phyloP scores from a whole-genome alignment of 2,329 filamentous ascomycete genomes.

The Pyricularia pennisetigena region DNA sequence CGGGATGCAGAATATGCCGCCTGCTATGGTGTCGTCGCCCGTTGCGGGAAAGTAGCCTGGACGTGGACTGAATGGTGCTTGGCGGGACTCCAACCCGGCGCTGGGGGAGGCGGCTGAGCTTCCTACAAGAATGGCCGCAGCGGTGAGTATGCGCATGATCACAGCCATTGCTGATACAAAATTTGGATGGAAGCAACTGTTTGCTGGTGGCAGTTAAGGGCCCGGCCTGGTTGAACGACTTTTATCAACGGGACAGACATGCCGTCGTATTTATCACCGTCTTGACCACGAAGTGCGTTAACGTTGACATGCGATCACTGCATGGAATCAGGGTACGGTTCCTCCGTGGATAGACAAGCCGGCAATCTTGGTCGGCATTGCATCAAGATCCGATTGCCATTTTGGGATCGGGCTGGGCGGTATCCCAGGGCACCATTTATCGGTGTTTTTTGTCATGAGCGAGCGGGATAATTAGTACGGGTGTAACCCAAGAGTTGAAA shows the following conservation, averaged over 20 bases:
- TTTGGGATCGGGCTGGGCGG: background rate
- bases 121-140: background rate
- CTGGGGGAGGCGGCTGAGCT: background rate
- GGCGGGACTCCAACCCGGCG: background rate
- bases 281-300: background rate
- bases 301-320: background rate
- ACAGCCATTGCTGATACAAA: background rate
- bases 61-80: constrained; percentile 9
- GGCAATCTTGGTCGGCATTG: background rate
- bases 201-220: background rate
- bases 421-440: background rate
- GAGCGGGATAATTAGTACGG: background rate
- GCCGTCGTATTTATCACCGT: background rate
- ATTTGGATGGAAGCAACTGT: background rate
- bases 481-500: background rate
- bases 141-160: background rate
- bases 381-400: background rate
- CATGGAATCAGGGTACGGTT: background rate
- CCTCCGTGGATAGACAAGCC: background rate
- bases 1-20: constrained; percentile 14
- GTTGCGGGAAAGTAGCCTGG: constrained; percentile 13
- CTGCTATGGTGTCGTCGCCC: constrained; percentile 14
- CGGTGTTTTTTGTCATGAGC: background rate
- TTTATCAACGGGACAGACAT: background rate
- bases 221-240: background rate